phyloP scores from a whole-genome alignment of 202 grass and related monocot genomes.

The Panicum hallii region DNA sequence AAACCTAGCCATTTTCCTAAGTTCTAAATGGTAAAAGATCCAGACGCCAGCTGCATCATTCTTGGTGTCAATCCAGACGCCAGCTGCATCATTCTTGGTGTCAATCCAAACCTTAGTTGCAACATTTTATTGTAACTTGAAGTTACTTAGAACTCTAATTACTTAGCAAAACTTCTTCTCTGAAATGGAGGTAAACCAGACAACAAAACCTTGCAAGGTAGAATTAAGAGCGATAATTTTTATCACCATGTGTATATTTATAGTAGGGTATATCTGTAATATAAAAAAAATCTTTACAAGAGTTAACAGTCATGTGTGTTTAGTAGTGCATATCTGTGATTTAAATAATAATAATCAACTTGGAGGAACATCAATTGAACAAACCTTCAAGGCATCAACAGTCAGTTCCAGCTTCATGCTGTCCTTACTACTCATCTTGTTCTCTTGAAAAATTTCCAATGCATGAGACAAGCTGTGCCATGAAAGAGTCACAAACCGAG shows the following conservation, averaged over 20 bases:
- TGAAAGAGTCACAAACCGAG: constrained; percentile 41
- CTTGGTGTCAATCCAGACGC: background rate
- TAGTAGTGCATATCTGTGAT: background rate
- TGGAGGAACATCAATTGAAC: constrained; percentile 16
- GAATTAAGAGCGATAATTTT: background rate
- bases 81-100: background rate
- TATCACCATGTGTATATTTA: background rate
- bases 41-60: background rate
- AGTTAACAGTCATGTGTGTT: background rate
- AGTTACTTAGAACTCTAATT: background rate
- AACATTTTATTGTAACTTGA: background rate
- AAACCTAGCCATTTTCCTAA: background rate
- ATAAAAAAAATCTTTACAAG: background rate
- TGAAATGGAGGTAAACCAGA: background rate
- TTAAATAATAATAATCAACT: constrained; percentile 4
- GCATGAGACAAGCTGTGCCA: constrained; percentile 79
- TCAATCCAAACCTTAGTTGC: background rate
- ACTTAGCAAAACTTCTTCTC: background rate
- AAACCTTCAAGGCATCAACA: constrained; percentile 64
- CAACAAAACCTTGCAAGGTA: constrained; percentile 4
- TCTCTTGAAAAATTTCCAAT: constrained; percentile 94
- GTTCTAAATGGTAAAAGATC: constrained; percentile 1
- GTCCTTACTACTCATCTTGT: constrained; percentile 64
- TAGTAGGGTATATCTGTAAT: background rate
- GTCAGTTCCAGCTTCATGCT: constrained; percentile 62